Conservation (phyloP, 2,329 filamentous ascomycete species). For the Aspergillus piperis region DNA sequence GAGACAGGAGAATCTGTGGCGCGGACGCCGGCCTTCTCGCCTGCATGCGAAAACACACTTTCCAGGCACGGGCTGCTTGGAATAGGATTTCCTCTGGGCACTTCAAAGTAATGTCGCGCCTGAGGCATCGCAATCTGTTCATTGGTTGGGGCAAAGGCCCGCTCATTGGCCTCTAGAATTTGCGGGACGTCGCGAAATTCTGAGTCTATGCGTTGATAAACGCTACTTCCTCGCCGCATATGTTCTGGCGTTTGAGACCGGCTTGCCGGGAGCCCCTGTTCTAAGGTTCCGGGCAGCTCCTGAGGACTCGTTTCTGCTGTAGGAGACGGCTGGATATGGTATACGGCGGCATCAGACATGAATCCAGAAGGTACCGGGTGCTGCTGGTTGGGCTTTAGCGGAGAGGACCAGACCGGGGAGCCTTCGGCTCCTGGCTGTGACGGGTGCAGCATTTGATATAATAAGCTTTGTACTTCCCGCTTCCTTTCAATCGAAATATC, state of each 20-base stretch:
- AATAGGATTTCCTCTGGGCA: neutral
- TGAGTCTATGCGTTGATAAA: neutral
- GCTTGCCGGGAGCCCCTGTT: conserved; percentile 30
- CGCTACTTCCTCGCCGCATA: conserved; percentile 20
- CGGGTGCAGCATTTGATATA: conserved; percentile 14
- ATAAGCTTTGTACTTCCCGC: conserved; percentile 21
- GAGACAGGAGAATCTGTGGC: conserved; percentile 11
- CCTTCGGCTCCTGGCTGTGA: neutral
- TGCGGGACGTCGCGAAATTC: neutral
- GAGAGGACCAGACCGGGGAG: neutral
- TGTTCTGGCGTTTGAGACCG: conserved; percentile 29
- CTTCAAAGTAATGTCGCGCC: neutral
- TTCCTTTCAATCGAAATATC: conserved; percentile 26
- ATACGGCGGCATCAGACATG: neutral
- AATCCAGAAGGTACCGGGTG: neutral
- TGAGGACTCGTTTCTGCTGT: conserved; percentile 9
- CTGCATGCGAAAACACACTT: neutral
- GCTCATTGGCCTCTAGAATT: conserved; percentile 1
- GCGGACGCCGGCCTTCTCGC: neutral
- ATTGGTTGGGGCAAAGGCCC: neutral
- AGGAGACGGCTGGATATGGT: neutral
- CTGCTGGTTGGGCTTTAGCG: neutral
- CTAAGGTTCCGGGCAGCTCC: conserved; percentile 29
- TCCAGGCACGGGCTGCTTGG: neutral
- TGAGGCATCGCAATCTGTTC: conserved; percentile 3